These are phyloP conservation scores for Clitoria ternatea DNA, from an alignment of 306 rosid genomes.

Conservation along the genomic window DNA sequence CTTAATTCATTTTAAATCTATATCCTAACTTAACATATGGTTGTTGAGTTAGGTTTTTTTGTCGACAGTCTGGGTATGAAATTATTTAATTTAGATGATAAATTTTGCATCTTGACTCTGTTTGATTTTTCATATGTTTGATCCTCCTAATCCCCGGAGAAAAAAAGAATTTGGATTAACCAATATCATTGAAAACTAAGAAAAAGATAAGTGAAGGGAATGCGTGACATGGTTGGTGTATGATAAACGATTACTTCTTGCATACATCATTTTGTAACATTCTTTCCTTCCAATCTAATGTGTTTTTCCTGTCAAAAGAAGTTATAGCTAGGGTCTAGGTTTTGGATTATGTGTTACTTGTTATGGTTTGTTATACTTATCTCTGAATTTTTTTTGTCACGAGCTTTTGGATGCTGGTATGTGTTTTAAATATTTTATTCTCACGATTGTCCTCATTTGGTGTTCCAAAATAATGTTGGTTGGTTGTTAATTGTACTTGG, in stretches of 20 bases:
- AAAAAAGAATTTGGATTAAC: too few species aligned
- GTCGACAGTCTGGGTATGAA: not conserved
- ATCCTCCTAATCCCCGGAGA: not conserved
- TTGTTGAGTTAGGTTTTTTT: too few species aligned
- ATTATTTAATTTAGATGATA: not conserved
- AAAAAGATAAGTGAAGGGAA: not conserved
- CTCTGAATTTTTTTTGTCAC: not conserved
- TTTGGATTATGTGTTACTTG: not conserved
- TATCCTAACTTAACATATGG: too few species aligned
- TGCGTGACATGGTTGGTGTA: not conserved
- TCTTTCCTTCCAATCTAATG: not conserved
- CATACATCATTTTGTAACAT: not conserved
- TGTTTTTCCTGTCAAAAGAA: not conserved
- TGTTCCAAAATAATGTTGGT: not conserved
- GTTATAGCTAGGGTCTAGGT: not conserved
- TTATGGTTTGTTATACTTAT: not conserved
- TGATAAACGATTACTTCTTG: not conserved
- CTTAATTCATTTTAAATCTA: too few species aligned
- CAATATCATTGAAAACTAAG: not conserved
- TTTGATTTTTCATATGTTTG: not conserved
- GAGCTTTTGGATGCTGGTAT: not conserved
- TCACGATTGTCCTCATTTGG: not conserved
- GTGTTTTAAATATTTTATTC: not conserved
- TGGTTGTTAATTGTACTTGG: not conserved
- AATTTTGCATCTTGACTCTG: not conserved